Conservation (phyloP, 2,329 filamentous ascomycete species). For the Rhinocladiella mackenziei region DNA sequence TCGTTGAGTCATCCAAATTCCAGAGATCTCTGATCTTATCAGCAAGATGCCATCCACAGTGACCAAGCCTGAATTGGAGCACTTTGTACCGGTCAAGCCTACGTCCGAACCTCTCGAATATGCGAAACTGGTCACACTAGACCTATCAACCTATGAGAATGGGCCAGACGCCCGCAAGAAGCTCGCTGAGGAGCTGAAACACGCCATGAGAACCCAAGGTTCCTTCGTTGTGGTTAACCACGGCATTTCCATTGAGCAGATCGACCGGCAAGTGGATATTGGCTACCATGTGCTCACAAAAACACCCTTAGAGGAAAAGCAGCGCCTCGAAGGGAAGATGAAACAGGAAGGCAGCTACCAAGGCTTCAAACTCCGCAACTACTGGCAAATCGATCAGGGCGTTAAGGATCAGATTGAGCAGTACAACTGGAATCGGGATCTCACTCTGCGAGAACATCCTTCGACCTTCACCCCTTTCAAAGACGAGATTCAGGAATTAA, state of each 20-base stretch:
- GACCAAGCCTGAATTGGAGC: too few species aligned
- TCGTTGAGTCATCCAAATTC: too few species aligned
- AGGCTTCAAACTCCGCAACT: constrained; percentile 51
- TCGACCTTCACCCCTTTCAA: constrained; percentile 41
- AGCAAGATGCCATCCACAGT: too few species aligned
- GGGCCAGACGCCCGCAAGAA: not conserved
- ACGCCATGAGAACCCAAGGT: constrained; percentile 28
- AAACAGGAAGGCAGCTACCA: constrained; percentile 55
- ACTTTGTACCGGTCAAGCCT: too few species aligned
- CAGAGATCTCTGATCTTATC: too few species aligned
- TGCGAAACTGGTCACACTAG: constrained; percentile 4
- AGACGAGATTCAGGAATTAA: constrained; percentile 55
- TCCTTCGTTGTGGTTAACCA: constrained; percentile 64
- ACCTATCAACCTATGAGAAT: constrained; percentile 2
- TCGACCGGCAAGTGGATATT: constrained; percentile 59
- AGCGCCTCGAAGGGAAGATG: constrained; percentile 45
- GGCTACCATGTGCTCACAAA: constrained; percentile 57
- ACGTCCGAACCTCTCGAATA: too few species aligned
- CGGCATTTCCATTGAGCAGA: constrained; percentile 56
- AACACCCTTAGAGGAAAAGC: constrained; percentile 55
- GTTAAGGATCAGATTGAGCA: constrained; percentile 6
- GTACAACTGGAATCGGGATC: constrained; percentile 4
- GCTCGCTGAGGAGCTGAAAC: constrained; percentile 1
- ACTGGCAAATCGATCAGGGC: constrained; percentile 22
- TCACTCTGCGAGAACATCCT: constrained; percentile 3